A percentile compares a stretch with the other conserved stretches of the same genome.
These are phyloP conservation scores for Gyrodon lividus DNA, from an alignment of 768 basidiomycete species.

Conservation along the genomic window DNA sequence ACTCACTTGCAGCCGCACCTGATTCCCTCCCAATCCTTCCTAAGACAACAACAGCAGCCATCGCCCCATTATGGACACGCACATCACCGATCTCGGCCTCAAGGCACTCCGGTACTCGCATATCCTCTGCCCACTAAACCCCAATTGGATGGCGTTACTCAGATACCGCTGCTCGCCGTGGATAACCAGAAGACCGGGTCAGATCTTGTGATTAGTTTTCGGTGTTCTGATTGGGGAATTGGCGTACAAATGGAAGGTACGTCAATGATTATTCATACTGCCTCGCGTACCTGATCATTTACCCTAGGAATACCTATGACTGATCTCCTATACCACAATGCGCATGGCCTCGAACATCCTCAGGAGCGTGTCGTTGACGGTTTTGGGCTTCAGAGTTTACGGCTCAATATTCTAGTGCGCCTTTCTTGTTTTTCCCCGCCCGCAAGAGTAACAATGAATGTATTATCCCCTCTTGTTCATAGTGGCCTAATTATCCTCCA, in stretches of 20 bases:
- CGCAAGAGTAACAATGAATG: too few species aligned
- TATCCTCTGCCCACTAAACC: constrained; percentile 21
- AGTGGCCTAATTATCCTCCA: constrained; percentile 29
- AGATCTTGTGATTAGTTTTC: constrained; percentile 18
- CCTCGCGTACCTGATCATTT: not conserved
- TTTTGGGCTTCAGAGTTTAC: constrained; percentile 13
- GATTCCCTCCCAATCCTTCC: not conserved
- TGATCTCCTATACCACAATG: constrained; percentile 22
- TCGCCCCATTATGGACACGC: not conserved
- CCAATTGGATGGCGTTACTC: constrained; percentile 18
- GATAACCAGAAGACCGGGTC: constrained; percentile 22
- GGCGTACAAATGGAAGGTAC: constrained; percentile 22
- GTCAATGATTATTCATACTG: not conserved
- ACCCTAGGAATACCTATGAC: constrained; percentile 24
- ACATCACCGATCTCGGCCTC: not conserved
- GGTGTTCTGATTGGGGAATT: constrained; percentile 22
- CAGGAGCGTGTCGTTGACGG: constrained; percentile 23
- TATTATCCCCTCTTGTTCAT: not conserved
- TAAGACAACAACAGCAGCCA: not conserved
- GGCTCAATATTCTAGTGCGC: constrained; percentile 25
- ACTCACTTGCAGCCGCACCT: not conserved
- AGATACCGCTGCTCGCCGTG: constrained; percentile 23
- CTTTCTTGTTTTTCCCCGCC: not conserved
- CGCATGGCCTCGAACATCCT: constrained; percentile 18
- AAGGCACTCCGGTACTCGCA: constrained; percentile 6